phyloP scores from a whole-genome alignment of 768 basidiomycete species.

The Crassisporium funariophilum region DNA sequence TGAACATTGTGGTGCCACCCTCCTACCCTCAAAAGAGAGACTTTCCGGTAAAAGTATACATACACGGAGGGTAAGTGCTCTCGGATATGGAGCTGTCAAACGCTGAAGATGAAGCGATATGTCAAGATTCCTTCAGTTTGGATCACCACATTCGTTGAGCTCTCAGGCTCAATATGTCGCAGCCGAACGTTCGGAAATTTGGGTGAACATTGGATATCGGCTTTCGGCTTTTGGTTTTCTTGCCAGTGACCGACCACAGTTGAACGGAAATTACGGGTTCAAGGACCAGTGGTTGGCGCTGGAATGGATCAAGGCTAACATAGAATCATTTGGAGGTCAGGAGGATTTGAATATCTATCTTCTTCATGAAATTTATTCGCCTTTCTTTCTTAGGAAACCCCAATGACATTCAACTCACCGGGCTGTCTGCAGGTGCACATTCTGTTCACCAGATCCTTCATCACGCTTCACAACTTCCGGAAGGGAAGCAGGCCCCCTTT shows the following conservation, averaged over 20 bases:
- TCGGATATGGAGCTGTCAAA: background rate
- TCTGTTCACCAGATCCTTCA: constrained; percentile 77
- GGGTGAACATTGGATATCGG: constrained; percentile 79
- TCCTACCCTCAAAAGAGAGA: constrained; percentile 42
- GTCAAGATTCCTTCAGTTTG: constrained; percentile 73
- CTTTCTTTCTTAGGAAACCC: constrained; percentile 50
- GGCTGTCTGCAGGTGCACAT: constrained; percentile 78
- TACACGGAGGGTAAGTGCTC: constrained; percentile 69
- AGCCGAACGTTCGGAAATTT: constrained; percentile 64
- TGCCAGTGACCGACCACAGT: constrained; percentile 58
- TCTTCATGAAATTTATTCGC: background rate
- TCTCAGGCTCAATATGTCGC: constrained; percentile 70
- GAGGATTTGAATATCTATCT: background rate
- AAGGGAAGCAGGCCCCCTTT: constrained; percentile 61
- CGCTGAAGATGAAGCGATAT: background rate
- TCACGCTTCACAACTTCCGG: constrained; percentile 63
- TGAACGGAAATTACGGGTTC: constrained; percentile 81
- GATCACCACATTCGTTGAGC: constrained; percentile 65
- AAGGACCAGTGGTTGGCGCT: constrained; percentile 83
- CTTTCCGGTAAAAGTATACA: constrained; percentile 73
- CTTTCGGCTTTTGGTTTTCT: constrained; percentile 79
- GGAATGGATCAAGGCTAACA: constrained; percentile 72
- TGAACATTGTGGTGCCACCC: constrained; percentile 67
- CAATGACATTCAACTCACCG: constrained; percentile 59
- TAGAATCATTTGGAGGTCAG: constrained; percentile 67